Evolutionary conservation across 345 rosid species (phyloP).

Genomic region (Mallotus nudiflorus): DNA sequence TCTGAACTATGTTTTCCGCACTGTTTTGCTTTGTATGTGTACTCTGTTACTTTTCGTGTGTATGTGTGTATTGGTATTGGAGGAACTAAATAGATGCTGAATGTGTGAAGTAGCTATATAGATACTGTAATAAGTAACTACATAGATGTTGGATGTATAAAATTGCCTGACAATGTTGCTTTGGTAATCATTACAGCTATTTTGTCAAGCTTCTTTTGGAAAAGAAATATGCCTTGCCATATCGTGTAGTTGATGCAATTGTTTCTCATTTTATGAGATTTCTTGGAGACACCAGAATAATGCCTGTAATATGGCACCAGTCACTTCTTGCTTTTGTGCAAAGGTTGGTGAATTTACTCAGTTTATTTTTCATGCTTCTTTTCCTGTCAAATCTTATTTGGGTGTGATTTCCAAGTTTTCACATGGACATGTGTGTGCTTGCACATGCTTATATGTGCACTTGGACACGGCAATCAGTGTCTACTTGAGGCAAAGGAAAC

Average conservation of each 20-base stretch:
- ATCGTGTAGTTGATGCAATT: slow-evolving; percentile 77
- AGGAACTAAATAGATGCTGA: not conserved
- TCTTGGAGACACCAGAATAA: slow-evolving; percentile 62
- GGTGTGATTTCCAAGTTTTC: not conserved
- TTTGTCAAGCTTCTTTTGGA: slow-evolving; percentile 87
- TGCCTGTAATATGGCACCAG: slow-evolving; percentile 99
- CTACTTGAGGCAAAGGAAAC: not conserved
- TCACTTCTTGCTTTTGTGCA: slow-evolving; percentile 90
- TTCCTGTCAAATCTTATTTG: no score
- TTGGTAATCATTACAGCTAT: slow-evolving; percentile 51
- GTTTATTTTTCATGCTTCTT: not conserved
- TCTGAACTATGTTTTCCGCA: not conserved
- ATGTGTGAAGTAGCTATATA: not conserved
- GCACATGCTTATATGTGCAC: not conserved
- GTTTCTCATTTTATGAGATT: slow-evolving; percentile 86
- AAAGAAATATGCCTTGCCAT: slow-evolving; percentile 89
- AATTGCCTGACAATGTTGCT: slow-evolving; percentile 12
- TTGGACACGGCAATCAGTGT: not conserved
- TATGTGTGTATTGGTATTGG: not conserved
- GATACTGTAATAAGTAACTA: not conserved
- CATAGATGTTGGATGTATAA: no score
- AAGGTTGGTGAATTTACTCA: slow-evolving; percentile 45
- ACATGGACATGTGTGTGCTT: not conserved
- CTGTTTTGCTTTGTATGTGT: not conserved
- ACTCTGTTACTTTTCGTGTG: no score